Evolutionary conservation across 164 flowering plant genomes (phyloP).

Genomic region (Paratinospora sagittata): DNA sequence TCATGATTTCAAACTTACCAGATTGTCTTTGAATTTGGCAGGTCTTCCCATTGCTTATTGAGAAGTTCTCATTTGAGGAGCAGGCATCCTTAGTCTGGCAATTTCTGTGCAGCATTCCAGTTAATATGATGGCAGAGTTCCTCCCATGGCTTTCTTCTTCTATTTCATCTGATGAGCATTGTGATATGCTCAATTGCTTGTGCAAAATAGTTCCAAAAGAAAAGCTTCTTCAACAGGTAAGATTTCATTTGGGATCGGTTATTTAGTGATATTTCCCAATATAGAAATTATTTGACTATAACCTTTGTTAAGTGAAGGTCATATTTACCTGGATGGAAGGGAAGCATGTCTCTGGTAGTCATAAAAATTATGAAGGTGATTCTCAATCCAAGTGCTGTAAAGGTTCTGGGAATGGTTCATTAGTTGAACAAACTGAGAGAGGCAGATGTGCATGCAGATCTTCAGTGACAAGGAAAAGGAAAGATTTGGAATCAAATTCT

Average conservation of each 20-base stretch:
- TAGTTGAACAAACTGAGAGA: conserved; percentile 21
- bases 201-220: conserved; percentile 75
- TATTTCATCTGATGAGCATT: conserved; percentile 66
- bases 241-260: conserved; percentile 6
- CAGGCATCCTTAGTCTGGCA: conserved; percentile 95
- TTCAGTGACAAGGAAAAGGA: conserved; percentile 48
- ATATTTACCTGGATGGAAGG: conserved; percentile 85
- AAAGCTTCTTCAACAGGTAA: conserved; percentile 82
- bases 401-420: conserved; percentile 23
- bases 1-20: not conserved
- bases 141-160: conserved; percentile 92
- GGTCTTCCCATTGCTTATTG: conserved; percentile 87
- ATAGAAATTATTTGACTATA: not conserved
- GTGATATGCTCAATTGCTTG: conserved; percentile 70
- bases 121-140: conserved; percentile 91
- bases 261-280: not conserved
- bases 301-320: conserved; percentile 40
- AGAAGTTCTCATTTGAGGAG: conserved; percentile 85
- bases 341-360: conserved; percentile 17
- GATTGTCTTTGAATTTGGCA: conserved; percentile 29
- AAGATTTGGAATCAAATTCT: conserved; percentile 31
- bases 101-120: conserved; percentile 91
- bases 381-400: conserved; percentile 19
- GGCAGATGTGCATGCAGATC: conserved; percentile 37
- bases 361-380: conserved; percentile 26